Evolutionary conservation across 2,329 filamentous ascomycete genomes (phyloP).

Genomic region (Cladobotryum mycophilum): DNA sequence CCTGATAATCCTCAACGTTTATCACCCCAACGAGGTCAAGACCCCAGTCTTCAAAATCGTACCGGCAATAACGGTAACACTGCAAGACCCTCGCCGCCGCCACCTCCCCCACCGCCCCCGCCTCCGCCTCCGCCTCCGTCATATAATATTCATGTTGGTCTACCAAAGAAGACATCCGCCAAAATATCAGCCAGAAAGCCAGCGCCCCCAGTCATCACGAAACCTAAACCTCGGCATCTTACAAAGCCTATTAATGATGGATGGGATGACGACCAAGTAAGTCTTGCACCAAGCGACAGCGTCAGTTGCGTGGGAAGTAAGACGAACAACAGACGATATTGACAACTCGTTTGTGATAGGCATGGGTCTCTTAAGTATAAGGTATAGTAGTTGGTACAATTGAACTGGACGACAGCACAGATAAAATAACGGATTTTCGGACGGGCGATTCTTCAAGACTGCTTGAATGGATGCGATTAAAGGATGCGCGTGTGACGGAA

Average conservation of each 20-base stretch:
- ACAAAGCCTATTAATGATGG: slow-evolving; percentile 20
- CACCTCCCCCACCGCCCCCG: background rate
- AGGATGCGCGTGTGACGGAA: too few relatives aligned
- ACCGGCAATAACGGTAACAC: background rate
- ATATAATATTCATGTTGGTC: background rate
- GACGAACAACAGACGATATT: background rate
- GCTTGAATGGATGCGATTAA: too few relatives aligned
- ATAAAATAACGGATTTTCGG: too few relatives aligned
- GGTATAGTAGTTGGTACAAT: slow-evolving; percentile 17
- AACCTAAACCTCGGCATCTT: slow-evolving; percentile 27
- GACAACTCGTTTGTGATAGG: too few relatives aligned
- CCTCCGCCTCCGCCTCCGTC: background rate
- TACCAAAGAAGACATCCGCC: background rate
- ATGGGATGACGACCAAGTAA: slow-evolving; percentile 45
- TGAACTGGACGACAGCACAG: slow-evolving; percentile 9
- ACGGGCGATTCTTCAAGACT: too few relatives aligned
- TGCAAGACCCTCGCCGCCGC: background rate
- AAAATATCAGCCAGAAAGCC: slow-evolving; percentile 12
- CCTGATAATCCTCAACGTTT: background rate
- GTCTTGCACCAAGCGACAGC: slow-evolving; percentile 54
- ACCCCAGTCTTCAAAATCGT: background rate
- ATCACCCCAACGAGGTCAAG: background rate
- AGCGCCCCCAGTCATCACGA: slow-evolving; percentile 21
- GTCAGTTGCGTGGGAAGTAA: slow-evolving; percentile 53
- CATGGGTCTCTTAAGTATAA: too few relatives aligned